These are phyloP conservation scores for Phytophthora pseudosyringae DNA, from an alignment of 352 stramenopile genomes.

Conservation along the genomic window DNA sequence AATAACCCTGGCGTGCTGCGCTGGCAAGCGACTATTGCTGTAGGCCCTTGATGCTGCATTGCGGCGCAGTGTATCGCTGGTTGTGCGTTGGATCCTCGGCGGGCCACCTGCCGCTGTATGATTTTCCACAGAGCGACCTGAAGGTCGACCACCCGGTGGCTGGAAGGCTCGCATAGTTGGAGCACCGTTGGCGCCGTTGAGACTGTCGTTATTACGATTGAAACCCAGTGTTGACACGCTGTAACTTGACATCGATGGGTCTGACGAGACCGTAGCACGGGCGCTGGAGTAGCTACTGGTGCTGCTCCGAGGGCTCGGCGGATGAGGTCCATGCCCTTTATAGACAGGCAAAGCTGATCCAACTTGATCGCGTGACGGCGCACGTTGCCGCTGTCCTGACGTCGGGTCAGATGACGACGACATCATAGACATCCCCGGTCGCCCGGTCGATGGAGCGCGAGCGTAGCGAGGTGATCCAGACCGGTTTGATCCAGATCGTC, in stretches of 20 bases:
- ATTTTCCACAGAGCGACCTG: constrained; percentile 27
- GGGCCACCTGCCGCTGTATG: constrained; percentile 6
- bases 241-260: constrained; percentile 26
- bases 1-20: background rate
- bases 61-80: constrained; percentile 19
- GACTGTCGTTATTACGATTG: constrained; percentile 14
- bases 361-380: constrained; percentile 24
- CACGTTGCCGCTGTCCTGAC: constrained; percentile 16
- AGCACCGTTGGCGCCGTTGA: constrained; percentile 7
- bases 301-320: constrained; percentile 32
- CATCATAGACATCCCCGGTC: constrained; percentile 31
- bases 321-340: constrained; percentile 9
- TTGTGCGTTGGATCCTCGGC: constrained; percentile 14
- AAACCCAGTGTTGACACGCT: constrained; percentile 16
- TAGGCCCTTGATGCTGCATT: constrained; percentile 16
- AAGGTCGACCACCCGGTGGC: constrained; percentile 3
- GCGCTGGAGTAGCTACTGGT: constrained; percentile 32
- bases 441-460: constrained; percentile 18
- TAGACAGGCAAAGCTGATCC: constrained; percentile 16
- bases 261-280: constrained; percentile 28
- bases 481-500: constrained; percentile 29
- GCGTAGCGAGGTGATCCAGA: constrained; percentile 29
- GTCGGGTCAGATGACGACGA: constrained; percentile 32
- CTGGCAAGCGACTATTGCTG: constrained; percentile 9
- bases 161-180: constrained; percentile 20